Conservation (phyloP, 1,284 basidiomycete species). For the Coriolopsis trogii region DNA sequence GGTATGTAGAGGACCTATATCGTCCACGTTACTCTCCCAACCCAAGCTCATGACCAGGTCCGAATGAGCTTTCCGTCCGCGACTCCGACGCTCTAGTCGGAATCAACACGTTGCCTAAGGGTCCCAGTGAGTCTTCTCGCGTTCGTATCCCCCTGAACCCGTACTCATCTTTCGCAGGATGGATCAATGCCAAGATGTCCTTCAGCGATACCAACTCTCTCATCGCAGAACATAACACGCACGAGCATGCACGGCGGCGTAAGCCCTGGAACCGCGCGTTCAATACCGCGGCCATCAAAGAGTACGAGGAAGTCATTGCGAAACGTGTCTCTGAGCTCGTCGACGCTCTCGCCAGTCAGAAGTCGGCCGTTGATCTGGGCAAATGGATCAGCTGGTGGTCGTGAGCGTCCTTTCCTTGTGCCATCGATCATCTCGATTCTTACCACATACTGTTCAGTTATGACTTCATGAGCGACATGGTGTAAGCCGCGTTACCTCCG, state of each 20-base stretch:
- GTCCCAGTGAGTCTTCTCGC: slow-evolving; percentile 27
- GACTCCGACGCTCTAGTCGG: slow-evolving; percentile 15
- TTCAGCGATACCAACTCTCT: too few species aligned
- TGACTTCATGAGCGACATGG: slow-evolving; percentile 45
- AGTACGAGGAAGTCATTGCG: slow-evolving; percentile 40
- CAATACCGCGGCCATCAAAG: slow-evolving; percentile 38
- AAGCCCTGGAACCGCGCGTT: slow-evolving; percentile 31
- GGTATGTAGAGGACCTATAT: slow-evolving; percentile 23
- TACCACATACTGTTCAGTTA: slow-evolving; percentile 25
- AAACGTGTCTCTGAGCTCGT: slow-evolving; percentile 38
- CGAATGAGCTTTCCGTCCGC: slow-evolving; percentile 30
- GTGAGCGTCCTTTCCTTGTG: slow-evolving; percentile 25
- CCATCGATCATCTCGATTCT: background rate
- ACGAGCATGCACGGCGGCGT: too few species aligned
- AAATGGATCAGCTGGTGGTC: slow-evolving; percentile 39
- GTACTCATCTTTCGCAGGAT: too few species aligned
- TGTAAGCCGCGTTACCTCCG: too few species aligned
- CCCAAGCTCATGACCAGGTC: too few species aligned
- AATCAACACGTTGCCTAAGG: slow-evolving; percentile 30
- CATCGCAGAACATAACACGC: too few species aligned
- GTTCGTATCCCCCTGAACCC: too few species aligned
- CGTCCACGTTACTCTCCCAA: background rate
- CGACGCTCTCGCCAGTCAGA: slow-evolving; percentile 28
- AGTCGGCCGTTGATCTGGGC: slow-evolving; percentile 32
- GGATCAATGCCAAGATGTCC: too few species aligned